Evolutionary conservation across 441 rosid genomes (phyloP), one percentile per base, ranked within the genome.

Genomic region (Hura crepitans): DNA sequence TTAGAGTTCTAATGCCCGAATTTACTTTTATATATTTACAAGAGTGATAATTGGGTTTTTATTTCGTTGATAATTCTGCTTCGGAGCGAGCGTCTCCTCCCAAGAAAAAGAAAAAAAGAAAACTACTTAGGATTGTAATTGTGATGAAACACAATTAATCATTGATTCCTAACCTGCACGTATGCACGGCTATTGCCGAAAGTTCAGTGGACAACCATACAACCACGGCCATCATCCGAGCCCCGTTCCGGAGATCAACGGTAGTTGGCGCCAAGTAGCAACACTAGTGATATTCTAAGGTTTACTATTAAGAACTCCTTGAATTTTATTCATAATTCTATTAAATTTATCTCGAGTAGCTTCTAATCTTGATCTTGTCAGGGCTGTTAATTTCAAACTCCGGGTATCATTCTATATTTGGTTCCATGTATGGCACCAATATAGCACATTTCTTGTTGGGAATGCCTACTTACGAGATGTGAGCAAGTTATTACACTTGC

Each of bases 31-130:
- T 39, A 42, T 35, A 42, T 60, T 17, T n/a, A 15, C 17, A 35
- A 35, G 62, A 30, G 17, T 66, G 67, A 0, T 6, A 46, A 22
- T 8, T 49, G n/a, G 4, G 35, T 31, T 35, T 68, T n/a, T 30
- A 49, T 45, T 73, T 72, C 57, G 65, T 62, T 45, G 66, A 66
- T 70, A 31, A 31, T 47, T 47, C 43, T 30, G 54, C 45, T 47
- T n/a, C 5, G 65, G 46, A 11, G 2, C 46, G 39, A 35, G 39
- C 39, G 39, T 35, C 7, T 4, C 39, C 39, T 3, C 39, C 6
- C 39, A 35, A 0, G 6, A n/a, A n/a, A n/a, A 35, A 35, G 39
- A 35, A 35, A 35, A 35, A 35, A 35, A 35, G 0, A 0, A 4
- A 35, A 4, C 7, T 35, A 4, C 12, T 54, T 1, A 1, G 60